Conservation (phyloP, 306 rosid species). For the Luffa acutangula region DNA sequence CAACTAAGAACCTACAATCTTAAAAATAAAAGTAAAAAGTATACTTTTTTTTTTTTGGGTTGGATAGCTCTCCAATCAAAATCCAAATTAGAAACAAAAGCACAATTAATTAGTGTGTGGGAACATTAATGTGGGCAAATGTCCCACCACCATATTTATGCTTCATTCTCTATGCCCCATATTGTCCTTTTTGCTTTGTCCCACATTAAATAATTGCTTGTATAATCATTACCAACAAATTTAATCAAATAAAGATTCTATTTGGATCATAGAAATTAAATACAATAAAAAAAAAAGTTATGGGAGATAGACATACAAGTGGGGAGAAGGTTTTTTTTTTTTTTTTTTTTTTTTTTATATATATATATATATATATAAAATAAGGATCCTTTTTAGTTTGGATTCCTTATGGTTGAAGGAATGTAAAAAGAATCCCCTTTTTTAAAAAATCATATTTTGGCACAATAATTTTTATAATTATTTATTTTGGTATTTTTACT, state of each 20-base stretch:
- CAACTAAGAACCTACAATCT: too few species aligned
- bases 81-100: background rate
- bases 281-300: background rate
- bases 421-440: background rate
- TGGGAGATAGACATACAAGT: background rate
- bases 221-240: background rate
- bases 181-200: background rate
- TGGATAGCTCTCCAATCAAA: background rate
- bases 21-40: too few species aligned
- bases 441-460: background rate
- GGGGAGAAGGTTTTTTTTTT: background rate
- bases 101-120: background rate
- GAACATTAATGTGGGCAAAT: background rate
- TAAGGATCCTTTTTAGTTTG: background rate
- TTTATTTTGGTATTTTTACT: too few species aligned
- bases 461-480: too few species aligned
- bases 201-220: background rate
- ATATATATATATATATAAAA: too few species aligned
- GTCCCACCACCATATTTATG: background rate
- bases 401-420: background rate
- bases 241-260: background rate
- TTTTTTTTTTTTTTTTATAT: too few species aligned
- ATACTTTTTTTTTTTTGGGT: too few species aligned
- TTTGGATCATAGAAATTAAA: background rate
- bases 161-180: background rate